phyloP scores from a whole-genome alignment of 768 basidiomycete species.

The Trametes elegans region DNA sequence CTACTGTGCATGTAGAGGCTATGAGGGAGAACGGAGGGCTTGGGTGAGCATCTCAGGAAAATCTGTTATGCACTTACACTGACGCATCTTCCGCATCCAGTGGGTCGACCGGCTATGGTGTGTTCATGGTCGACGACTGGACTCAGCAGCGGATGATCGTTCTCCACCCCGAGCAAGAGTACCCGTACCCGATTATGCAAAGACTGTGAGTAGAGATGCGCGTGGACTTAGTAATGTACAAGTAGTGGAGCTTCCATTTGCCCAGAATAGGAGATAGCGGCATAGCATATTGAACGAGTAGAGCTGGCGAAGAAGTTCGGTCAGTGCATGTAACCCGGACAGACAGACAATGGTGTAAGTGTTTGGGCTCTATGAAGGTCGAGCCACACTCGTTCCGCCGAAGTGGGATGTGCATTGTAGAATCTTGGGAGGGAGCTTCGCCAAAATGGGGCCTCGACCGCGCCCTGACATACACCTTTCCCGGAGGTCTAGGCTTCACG shows the following conservation, averaged over 20 bases:
- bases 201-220: neutral
- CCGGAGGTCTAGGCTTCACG: too few species aligned
- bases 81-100: conserved; percentile 6
- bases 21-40: conserved; percentile 40
- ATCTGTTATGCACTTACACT: neutral
- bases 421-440: too few species aligned
- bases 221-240: neutral
- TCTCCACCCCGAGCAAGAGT: conserved; percentile 34
- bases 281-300: too few species aligned
- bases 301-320: too few species aligned
- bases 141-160: conserved; percentile 45
- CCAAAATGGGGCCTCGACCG: too few species aligned
- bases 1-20: conserved; percentile 46
- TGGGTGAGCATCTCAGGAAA: conserved; percentile 43
- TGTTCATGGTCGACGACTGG: conserved; percentile 50
- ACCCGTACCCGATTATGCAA: conserved; percentile 1
- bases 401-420: too few species aligned
- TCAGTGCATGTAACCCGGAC: too few species aligned
- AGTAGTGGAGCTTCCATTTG: neutral
- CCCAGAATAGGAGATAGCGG: neutral
- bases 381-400: too few species aligned
- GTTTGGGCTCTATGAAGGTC: too few species aligned
- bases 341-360: too few species aligned
- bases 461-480: too few species aligned
- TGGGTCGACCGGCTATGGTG: conserved; percentile 45